Evolutionary conservation across 768 basidiomycete genomes (phyloP), one percentile per base, ranked within the genome.

Genomic region (Suillus discolor): DNA sequence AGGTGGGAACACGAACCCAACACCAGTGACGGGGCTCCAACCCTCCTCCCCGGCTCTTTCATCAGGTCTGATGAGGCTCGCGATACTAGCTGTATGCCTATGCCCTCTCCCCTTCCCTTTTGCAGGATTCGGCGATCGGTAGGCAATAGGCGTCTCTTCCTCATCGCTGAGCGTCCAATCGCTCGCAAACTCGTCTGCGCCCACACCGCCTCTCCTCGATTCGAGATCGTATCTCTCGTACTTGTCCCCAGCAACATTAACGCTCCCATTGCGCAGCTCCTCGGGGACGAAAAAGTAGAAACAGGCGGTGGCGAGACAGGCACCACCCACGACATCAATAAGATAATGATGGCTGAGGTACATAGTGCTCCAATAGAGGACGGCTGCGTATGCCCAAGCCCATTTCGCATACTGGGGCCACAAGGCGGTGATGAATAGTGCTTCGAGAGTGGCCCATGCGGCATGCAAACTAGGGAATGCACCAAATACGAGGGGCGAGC

Each of bases 341-440:
- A 99, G 91, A 82, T 99, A 99, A 80, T 99, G 97, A 78, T 97
- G 95, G 4, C 93, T 94, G 71, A 97, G 90, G 81, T 97, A 98
- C 97, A 99, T 99, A 28, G 97, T 98, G 12, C 93, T 90, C 97
- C 97, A 99, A 77, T 97, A 99, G 5, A 99, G 85, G 20, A 93
- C 79, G 7, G 86, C 88, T 3, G 89, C 89, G 78, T 99, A 99
- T 1, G 79, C 81, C 93, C 95, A 98, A 28, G 89, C 87, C 69
- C 84, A 89, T 3, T 80, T 81, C 1, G 86, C 82, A 39, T 83
- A 83, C 66, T 84, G 83, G 0, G 94, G 93, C 87, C 98, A 99
- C 80, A 99, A 98, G 79, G 99, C 95, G 23, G 92, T 88, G 62
- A 98, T 79, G 84, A 96, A 96, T 59, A 99, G 85, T 0, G 96